phyloP scores from a whole-genome alignment of 305 asterid genomes.

The Fraxinus albicans region DNA sequence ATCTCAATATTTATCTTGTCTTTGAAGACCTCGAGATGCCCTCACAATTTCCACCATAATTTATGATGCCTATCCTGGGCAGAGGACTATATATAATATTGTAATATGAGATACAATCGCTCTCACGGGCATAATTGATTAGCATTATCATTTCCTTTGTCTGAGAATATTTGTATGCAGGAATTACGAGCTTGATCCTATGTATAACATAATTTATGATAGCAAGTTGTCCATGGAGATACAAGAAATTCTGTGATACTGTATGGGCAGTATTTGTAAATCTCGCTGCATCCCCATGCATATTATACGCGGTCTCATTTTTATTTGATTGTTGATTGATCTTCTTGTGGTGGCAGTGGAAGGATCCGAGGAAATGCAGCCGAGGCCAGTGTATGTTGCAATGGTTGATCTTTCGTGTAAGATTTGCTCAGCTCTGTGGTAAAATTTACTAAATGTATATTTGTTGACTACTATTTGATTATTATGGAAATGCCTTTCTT shows the following conservation, averaged over 20 bases:
- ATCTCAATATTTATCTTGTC: not conserved
- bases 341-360: slow-evolving; percentile 61
- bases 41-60: not conserved
- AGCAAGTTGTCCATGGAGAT: not conserved
- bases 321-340: slow-evolving; percentile 18
- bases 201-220: not conserved
- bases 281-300: not conserved
- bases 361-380: slow-evolving; percentile 78
- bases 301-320: not conserved
- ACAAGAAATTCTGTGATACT: slow-evolving; percentile 2
- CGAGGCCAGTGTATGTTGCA: slow-evolving; percentile 92
- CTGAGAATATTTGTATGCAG: slow-evolving; percentile 7
- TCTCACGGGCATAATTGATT: slow-evolving; percentile 3
- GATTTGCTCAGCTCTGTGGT: slow-evolving; percentile 31
- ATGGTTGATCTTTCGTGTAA: slow-evolving; percentile 94
- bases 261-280: slow-evolving; percentile 5
- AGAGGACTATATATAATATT: slow-evolving; percentile 4
- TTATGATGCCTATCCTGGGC: not conserved
- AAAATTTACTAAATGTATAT: slow-evolving; percentile 14
- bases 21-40: not conserved
- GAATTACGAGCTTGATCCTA: not conserved
- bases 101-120: slow-evolving; percentile 5
- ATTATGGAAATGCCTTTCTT: not conserved
- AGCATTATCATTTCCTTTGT: not conserved
- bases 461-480: slow-evolving; percentile 12